phyloP scores from a whole-genome alignment of 176 grass and related monocot genomes.

The Poa pratensis region DNA sequence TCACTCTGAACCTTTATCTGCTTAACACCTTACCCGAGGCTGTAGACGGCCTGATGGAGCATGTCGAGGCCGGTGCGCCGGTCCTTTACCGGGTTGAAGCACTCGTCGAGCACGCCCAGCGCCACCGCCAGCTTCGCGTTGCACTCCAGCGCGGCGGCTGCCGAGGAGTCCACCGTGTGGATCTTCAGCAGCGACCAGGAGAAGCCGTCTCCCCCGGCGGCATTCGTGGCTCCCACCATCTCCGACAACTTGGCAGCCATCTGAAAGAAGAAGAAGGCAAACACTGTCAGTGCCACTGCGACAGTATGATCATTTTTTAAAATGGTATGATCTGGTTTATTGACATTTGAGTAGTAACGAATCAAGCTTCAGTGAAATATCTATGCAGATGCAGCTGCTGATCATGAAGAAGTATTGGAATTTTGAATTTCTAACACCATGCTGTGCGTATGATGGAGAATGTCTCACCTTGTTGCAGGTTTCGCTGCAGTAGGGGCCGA shows the following conservation, averaged over 20 bases:
- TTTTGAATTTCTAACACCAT: too few species aligned
- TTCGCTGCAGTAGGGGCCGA: slow-evolving; percentile 49
- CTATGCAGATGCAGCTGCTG: too few species aligned
- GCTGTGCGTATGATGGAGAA: too few species aligned
- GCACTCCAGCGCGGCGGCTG: not conserved
- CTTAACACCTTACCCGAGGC: slow-evolving; percentile 72
- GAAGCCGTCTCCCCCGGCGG: slow-evolving; percentile 54
- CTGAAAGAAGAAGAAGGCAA: slow-evolving; percentile 39
- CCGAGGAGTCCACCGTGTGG: too few species aligned
- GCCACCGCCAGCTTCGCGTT: slow-evolving; percentile 58
- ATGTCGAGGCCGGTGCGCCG: slow-evolving; percentile 61
- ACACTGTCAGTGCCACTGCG: too few species aligned
- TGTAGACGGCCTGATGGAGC: slow-evolving; percentile 74
- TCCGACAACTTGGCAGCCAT: slow-evolving; percentile 57
- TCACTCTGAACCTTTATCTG: too few species aligned
- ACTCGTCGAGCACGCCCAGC: slow-evolving; percentile 73
- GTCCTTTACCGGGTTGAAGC: slow-evolving; percentile 74
- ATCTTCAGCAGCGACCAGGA: slow-evolving; percentile 54
- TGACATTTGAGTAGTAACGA: too few species aligned
- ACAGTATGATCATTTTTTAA: too few species aligned
- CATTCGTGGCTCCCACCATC: slow-evolving; percentile 51
- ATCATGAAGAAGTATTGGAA: too few species aligned
- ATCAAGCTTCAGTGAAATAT: too few species aligned
- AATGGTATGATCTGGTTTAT: too few species aligned
- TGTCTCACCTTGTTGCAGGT: slow-evolving; percentile 74